Conservation (phyloP, 2,329 filamentous ascomycete genomes). For the Calonectria pseudoreteaudii region DNA sequence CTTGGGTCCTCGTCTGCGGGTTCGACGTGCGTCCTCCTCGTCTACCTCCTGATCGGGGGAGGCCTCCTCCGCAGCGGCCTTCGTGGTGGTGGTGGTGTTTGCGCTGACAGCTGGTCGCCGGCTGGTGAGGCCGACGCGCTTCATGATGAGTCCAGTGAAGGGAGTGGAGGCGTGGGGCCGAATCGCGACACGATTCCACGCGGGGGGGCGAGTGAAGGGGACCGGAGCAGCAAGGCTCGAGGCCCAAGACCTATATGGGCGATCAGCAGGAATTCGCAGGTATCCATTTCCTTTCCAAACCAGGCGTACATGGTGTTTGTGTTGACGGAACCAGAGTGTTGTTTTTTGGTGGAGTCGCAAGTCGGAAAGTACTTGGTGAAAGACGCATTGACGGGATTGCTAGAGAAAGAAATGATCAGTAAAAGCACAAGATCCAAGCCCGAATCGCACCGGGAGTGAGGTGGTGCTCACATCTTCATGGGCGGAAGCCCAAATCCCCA, state of each 20-base stretch:
- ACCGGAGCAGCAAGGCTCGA: constrained; percentile 32
- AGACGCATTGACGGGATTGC: constrained; percentile 36
- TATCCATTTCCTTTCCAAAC: neutral
- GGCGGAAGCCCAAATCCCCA: constrained; percentile 39
- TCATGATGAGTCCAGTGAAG: constrained; percentile 47
- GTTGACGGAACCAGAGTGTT: constrained; percentile 9
- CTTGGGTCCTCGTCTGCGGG: constrained; percentile 15
- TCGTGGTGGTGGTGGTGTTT: neutral
- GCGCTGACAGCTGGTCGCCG: neutral
- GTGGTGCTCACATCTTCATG: constrained; percentile 33
- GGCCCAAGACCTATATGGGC: constrained; percentile 37
- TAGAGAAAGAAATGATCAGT: constrained; percentile 34
- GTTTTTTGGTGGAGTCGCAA: constrained; percentile 10
- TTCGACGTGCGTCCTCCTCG: constrained; percentile 24
- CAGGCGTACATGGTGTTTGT: constrained; percentile 33
- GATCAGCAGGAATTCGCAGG: constrained; percentile 27
- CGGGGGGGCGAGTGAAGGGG: constrained; percentile 39
- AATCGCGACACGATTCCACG: constrained; percentile 48
- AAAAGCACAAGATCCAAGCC: neutral
- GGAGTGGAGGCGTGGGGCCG: constrained; percentile 39
- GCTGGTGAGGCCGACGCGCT: constrained; percentile 42
- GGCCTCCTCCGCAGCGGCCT: neutral
- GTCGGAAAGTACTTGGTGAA: constrained; percentile 45
- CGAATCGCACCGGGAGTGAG: no score
- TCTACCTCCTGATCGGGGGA: constrained; percentile 16